A percentile compares a stretch with the other conserved stretches of the same genome.
phyloP scores from a whole-genome alignment of 2,329 filamentous ascomycete genomes.

The Helotiales sp. region DNA sequence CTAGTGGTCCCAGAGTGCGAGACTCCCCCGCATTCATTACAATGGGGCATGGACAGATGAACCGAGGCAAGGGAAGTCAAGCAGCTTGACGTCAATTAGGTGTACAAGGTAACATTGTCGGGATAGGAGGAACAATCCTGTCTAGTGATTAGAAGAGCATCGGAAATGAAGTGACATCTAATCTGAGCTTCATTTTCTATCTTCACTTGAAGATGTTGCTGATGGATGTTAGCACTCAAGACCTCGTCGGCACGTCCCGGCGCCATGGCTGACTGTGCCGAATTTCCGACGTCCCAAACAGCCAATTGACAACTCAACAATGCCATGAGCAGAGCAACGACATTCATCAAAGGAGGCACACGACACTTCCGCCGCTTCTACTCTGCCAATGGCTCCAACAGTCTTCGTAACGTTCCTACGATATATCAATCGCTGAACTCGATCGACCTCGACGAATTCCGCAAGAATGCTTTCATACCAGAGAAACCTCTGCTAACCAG shows the following conservation, averaged over 20 bases:
- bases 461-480: constrained; percentile 50
- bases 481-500: constrained; percentile 53
- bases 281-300: background rate
- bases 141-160: no score
- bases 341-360: background rate
- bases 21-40: background rate
- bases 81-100: background rate
- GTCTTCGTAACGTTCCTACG: constrained; percentile 9
- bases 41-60: background rate
- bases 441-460: constrained; percentile 48
- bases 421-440: constrained; percentile 18
- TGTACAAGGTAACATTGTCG: no score
- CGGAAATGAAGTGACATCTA: background rate
- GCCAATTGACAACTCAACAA: background rate
- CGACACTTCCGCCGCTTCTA: constrained; percentile 3
- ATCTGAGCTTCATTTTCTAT: background rate
- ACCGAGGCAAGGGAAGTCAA: background rate
- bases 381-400: background rate
- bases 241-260: background rate
- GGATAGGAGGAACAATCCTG: no score
- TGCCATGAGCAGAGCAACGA: constrained; percentile 2
- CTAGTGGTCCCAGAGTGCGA: background rate
- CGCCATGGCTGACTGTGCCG: background rate
- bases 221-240: background rate
- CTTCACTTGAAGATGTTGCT: background rate